These are phyloP conservation scores for Sporodiniella umbellata DNA, from an alignment of 371 early-diverging fungal genomes.

Conservation along the genomic window DNA sequence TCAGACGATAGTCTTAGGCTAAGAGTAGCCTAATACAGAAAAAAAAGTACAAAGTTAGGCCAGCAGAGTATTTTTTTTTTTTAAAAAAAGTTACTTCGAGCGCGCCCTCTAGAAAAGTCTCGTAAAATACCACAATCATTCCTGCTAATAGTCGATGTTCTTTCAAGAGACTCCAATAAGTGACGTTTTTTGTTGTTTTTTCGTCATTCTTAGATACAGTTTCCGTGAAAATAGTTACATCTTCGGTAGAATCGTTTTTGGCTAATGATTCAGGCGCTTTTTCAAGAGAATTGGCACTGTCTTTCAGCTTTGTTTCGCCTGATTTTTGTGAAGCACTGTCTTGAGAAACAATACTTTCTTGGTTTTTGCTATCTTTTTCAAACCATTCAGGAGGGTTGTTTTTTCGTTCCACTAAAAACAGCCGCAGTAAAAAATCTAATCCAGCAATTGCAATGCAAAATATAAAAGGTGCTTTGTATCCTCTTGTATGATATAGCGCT, in stretches of 20 bases:
- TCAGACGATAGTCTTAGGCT: conserved; percentile 38
- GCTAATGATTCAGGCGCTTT: too few species aligned
- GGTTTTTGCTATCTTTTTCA: conserved; percentile 5
- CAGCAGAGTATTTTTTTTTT: too few species aligned
- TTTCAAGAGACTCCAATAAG: conserved; percentile 11
- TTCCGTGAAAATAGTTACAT: too few species aligned
- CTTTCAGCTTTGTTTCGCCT: too few species aligned
- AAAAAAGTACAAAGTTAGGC: too few species aligned
- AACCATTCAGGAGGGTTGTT: conserved; percentile 17
- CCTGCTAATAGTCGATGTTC: conserved; percentile 19
- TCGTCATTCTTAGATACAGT: too few species aligned
- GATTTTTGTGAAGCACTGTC: too few species aligned
- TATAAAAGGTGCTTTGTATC: conserved; percentile 60
- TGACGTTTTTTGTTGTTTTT: conserved; percentile 4
- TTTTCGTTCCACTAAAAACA: conserved; percentile 41
- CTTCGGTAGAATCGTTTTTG: too few species aligned
- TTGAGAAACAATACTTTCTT: conserved; percentile 1
- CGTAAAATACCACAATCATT: conserved; percentile 17
- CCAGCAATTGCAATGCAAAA: conserved; percentile 56
- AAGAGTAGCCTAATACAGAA: conserved; percentile 43
- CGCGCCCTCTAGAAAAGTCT: conserved; percentile 13
- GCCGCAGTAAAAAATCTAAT: conserved; percentile 41
- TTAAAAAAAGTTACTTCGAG: conserved; percentile 34
- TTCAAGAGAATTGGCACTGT: too few species aligned
- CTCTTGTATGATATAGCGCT: conserved; percentile 51